Conservation (phyloP, 2,329 filamentous ascomycete genomes). For the Claviceps sp. region DNA sequence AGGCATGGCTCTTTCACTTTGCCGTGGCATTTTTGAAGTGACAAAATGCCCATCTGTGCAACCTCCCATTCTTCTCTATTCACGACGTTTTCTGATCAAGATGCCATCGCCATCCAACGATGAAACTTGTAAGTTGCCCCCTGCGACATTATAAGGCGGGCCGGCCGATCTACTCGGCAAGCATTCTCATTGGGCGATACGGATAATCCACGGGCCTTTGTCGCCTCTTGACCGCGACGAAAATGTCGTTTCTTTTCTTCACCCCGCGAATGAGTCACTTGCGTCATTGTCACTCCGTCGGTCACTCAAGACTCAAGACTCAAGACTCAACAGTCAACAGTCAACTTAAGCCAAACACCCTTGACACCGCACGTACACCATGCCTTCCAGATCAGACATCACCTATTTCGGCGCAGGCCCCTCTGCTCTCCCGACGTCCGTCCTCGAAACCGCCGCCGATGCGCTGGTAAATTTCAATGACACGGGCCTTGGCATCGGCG, state of each 20-base stretch:
- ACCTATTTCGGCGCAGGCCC: conserved; percentile 86
- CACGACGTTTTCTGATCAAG: too few relatives aligned
- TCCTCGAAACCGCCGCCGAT: conserved; percentile 63
- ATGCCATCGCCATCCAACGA: too few relatives aligned
- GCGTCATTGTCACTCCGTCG: background rate
- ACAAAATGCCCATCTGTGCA: too few relatives aligned
- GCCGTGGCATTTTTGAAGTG: too few relatives aligned
- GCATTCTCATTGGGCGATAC: background rate
- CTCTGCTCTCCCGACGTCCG: conserved; percentile 67
- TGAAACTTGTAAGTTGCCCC: too few relatives aligned
- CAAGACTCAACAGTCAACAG: too few relatives aligned
- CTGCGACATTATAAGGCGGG: too few relatives aligned
- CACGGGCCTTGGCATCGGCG: conserved; percentile 71
- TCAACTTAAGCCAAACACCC: background rate
- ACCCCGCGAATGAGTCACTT: background rate
- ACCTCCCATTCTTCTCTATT: too few relatives aligned
- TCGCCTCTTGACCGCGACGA: background rate
- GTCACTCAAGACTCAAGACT: background rate
- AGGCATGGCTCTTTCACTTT: too few relatives aligned
- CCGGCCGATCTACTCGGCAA: background rate
- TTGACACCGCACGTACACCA: background rate
- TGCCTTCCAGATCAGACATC: conserved; percentile 45
- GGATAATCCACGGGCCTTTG: background rate
- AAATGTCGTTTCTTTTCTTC: background rate
- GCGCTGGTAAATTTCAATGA: conserved; percentile 71